Conservation (phyloP, 2,329 filamentous ascomycete genomes). For the Xylariaceae sp. region DNA sequence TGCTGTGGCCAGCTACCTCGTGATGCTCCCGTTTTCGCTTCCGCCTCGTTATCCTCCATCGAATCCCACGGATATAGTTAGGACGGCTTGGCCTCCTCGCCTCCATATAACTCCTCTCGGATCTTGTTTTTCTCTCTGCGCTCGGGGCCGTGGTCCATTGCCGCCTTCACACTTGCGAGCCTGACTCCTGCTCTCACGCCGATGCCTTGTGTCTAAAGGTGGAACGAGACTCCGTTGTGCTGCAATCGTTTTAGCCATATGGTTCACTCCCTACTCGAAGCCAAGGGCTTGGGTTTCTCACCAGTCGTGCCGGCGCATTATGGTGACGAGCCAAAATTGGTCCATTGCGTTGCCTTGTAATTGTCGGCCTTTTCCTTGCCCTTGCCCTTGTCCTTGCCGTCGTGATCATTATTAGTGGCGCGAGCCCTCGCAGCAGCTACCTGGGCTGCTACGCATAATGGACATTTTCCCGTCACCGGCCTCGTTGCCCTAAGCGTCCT, state of each 20-base stretch:
- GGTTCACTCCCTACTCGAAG: background rate
- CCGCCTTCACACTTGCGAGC: slow-evolving; percentile 3
- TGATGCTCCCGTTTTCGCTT: background rate
- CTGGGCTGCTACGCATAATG: slow-evolving; percentile 2
- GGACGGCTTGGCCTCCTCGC: background rate
- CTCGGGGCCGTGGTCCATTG: slow-evolving; percentile 3
- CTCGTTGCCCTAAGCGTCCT: slow-evolving; percentile 19
- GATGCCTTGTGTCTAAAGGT: background rate
- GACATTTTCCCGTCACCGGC: slow-evolving; percentile 26
- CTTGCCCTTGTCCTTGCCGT: background rate
- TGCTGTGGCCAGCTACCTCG: background rate
- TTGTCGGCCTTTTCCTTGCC: background rate
- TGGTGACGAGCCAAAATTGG: background rate
- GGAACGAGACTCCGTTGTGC: too few species aligned
- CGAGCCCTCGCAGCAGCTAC: background rate
- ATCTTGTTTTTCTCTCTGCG: background rate
- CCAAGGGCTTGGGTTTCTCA: background rate
- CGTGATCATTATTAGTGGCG: background rate
- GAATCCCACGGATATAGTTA: background rate
- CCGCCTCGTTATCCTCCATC: background rate
- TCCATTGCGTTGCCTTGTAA: background rate
- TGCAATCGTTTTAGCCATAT: too few species aligned
- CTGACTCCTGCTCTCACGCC: slow-evolving; percentile 6
- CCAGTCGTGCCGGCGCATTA: background rate
- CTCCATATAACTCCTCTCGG: background rate